Conservation (phyloP, 2,329 filamentous ascomycete genomes). For the Neurospora crassa region DNA sequence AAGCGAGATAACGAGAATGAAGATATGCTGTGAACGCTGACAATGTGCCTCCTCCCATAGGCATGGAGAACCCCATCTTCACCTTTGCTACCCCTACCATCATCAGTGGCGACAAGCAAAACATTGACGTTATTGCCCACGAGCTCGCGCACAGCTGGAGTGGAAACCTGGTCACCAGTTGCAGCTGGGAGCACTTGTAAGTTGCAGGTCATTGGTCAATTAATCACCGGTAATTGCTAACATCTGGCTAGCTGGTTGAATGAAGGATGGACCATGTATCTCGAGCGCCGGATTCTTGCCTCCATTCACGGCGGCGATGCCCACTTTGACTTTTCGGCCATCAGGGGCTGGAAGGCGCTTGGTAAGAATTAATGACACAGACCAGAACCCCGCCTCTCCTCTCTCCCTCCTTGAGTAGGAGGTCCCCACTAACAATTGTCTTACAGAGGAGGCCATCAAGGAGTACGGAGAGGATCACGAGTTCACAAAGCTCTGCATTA, state of each 20-base stretch:
- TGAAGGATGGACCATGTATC: constrained; percentile 87
- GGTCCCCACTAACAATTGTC: not conserved
- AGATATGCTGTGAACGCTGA: constrained; percentile 6
- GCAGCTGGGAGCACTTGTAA: constrained; percentile 73
- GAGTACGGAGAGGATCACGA: constrained; percentile 76
- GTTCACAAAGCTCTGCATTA: constrained; percentile 84
- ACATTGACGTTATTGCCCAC: constrained; percentile 93
- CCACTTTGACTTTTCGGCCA: constrained; percentile 86
- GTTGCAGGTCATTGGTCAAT: constrained; percentile 18
- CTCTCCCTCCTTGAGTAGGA: too few species aligned
- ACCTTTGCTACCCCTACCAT: constrained; percentile 94
- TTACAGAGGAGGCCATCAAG: constrained; percentile 61
- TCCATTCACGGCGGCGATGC: constrained; percentile 73
- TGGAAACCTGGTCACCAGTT: constrained; percentile 72
- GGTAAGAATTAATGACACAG: constrained; percentile 28
- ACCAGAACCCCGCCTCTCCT: too few species aligned
- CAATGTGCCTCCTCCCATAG: constrained; percentile 23
- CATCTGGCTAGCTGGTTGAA: constrained; percentile 50
- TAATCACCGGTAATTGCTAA: constrained; percentile 1
- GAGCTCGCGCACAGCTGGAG: constrained; percentile 74
- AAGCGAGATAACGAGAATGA: not conserved
- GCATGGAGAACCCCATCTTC: constrained; percentile 88
- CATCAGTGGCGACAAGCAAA: constrained; percentile 82
- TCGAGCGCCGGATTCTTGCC: constrained; percentile 76
- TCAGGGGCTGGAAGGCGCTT: constrained; percentile 90